These are phyloP conservation scores for Chrysoporthe cubensis DNA, from an alignment of 2,329 filamentous ascomycete genomes.

Conservation along the genomic window DNA sequence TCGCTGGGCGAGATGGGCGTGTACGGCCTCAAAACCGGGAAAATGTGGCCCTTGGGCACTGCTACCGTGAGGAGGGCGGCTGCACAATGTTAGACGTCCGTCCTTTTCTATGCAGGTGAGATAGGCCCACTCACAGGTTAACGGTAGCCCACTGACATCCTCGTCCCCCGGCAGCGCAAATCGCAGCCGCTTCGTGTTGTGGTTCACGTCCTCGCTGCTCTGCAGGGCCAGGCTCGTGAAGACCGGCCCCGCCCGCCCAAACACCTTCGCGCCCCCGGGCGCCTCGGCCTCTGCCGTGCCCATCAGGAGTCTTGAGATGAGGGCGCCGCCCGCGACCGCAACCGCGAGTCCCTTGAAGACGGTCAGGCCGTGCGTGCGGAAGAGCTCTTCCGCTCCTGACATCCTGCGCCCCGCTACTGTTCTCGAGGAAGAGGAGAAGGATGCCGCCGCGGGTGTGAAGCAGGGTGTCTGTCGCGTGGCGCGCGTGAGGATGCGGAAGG, in stretches of 20 bases:
- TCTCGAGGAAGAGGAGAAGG: neutral
- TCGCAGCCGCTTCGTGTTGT: constrained; percentile 61
- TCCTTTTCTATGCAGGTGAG: neutral
- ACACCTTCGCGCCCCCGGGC: constrained; percentile 20
- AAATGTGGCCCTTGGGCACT: constrained; percentile 58
- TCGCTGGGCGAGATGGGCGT: constrained; percentile 62
- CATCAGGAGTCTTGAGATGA: constrained; percentile 24
- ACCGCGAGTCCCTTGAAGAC: constrained; percentile 24
- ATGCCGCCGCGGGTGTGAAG: constrained; percentile 7
- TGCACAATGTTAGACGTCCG: constrained; percentile 28
- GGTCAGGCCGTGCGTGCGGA: constrained; percentile 18
- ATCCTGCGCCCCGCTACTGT: constrained; percentile 10
- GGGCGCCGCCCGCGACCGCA: constrained; percentile 17
- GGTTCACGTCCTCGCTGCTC: constrained; percentile 57
- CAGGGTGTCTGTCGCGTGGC: neutral
- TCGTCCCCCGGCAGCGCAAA: constrained; percentile 57
- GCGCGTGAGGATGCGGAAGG: constrained; percentile 24
- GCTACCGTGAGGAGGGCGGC: constrained; percentile 64
- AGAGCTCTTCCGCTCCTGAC: constrained; percentile 19
- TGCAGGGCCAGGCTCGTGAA: constrained; percentile 55
- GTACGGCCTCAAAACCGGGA: constrained; percentile 68
- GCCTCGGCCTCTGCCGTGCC: constrained; percentile 18
- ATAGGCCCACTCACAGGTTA: constrained; percentile 48
- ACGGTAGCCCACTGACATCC: constrained; percentile 51
- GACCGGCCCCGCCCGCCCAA: constrained; percentile 37